Conservation (phyloP, 768 basidiomycete genomes). For the Leccinum boreale region DNA sequence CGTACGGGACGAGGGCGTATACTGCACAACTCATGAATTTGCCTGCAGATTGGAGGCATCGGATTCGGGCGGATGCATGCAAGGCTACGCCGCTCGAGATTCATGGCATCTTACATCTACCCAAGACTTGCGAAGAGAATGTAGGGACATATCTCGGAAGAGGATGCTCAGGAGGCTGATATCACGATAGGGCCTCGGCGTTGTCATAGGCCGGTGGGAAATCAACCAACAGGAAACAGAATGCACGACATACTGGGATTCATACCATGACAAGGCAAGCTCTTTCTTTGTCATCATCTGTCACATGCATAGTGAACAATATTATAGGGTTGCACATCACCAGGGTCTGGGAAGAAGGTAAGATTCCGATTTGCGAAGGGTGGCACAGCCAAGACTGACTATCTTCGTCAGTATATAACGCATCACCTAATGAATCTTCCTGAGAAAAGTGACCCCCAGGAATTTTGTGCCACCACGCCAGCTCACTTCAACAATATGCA, state of each 20-base stretch:
- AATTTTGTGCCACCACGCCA: slow-evolving; percentile 36
- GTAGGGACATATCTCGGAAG: slow-evolving; percentile 6
- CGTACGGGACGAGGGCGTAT: slow-evolving; percentile 22
- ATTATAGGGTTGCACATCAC: slow-evolving; percentile 23
- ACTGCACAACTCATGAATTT: slow-evolving; percentile 28
- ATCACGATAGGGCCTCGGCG: slow-evolving; percentile 6
- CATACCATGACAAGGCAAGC: slow-evolving; percentile 25
- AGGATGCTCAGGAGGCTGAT: background rate
- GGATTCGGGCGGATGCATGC: slow-evolving; percentile 17
- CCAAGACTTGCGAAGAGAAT: slow-evolving; percentile 16
- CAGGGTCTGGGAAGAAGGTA: slow-evolving; percentile 23
- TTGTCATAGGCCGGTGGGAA: slow-evolving; percentile 27
- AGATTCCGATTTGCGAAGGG: background rate
- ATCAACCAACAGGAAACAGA: slow-evolving; percentile 24
- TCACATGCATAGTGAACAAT: background rate
- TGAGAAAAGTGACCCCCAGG: slow-evolving; percentile 22
- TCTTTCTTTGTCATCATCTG: background rate
- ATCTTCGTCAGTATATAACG: slow-evolving; percentile 20
- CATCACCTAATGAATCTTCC: slow-evolving; percentile 29
- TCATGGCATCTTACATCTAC: slow-evolving; percentile 17
- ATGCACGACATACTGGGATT: slow-evolving; percentile 26
- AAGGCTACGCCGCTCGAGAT: slow-evolving; percentile 18
- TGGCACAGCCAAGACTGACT: background rate
- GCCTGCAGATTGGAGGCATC: slow-evolving; percentile 19
- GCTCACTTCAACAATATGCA: slow-evolving; percentile 17